Base-by-base conservation (phyloP, 179 eudicot species). In the Beta corolliflora region DNA sequence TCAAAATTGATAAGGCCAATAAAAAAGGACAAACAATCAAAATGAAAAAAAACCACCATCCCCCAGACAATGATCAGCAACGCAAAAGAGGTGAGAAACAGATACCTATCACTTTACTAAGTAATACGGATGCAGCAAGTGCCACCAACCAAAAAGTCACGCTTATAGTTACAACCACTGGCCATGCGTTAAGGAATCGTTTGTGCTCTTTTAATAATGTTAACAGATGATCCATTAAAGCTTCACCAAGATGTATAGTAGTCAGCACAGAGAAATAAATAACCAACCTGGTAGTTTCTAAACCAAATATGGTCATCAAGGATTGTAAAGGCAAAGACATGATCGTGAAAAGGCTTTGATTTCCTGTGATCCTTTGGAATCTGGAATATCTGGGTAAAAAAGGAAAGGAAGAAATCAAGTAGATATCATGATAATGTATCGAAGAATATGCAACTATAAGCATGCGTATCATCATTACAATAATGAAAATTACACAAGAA, bases 251-350 rank as follows among this genome's bases (percentile, higher is more conserved):
- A 64, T 11, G 21, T 50, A 44, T 9, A 44, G 18, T 48, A n/a
- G 53, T 48, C 60, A 61, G 23, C 16, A 3, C 3, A 63, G 19
- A 64, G 16, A 45, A 74, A 23, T 52, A 58, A 4, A 31, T 7
- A 48, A 87, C 91, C 82, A 82, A 94, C 99, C 98, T 95, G 98
- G 83, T 92, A 95, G 88, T 95, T 94, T 10, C 99, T 93, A 85
- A 95, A 95, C 98, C 98, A 95, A 75, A 95, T 89, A 82, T 95
- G 98, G 81, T 86, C 94, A 89, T 95, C 99, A 70, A 89, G 88
- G 82, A 95, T 94, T 54, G 98, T 89, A 88, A 95, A 95, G 71
- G 93, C 94, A 84, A 94, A 92, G 25, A 94, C 92, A 64, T 95
- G 99, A 81, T 95, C 99, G 79, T 91, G 89, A 79, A 89, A 95